Base-by-base conservation (phyloP, 306 rosid species). In the Dryas alaskensis region DNA sequence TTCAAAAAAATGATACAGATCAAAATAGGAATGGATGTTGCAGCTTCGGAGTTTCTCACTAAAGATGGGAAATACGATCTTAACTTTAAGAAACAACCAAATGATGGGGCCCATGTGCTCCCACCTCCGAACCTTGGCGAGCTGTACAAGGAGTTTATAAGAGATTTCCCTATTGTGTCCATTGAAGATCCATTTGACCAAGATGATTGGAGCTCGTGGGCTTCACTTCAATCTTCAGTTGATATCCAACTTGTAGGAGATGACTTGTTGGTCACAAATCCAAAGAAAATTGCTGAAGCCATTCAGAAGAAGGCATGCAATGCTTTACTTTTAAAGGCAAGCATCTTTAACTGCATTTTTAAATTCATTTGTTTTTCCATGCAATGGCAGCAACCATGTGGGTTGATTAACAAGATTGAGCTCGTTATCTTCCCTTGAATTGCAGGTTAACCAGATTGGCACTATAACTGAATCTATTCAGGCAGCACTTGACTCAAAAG, bases 1-100 rank as follows among this genome's bases (percentile, higher is more conserved):
- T 58, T 44, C 9, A 51, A 66, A 44, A 57, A n/a, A 63, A 69
- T 46, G 74, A 45, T 84, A 84, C 90, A 95, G 98, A 95, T 95
- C 81, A 95, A 95, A 85, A 95, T 95, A 13, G 99, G 99, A 67
- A 95, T 95, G 99, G 99, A 95, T 83, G 99, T 95, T 79, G 99
- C 99, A 0, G 99, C 99, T 57, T 95, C 99, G 0, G 99, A 94
- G 78, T 92, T 95, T 83, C 84, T 88, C 82, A 90, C 92, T 4
- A 90, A 90, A 86, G 96, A 92, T 64, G 88, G 84, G 75, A 87
- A 72, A 64, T 94, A 94, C 71, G 99, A 94, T 77, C 86, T 94
- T 48, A 80, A 94, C 86, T 94, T 92, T 79, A 94, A 94, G 92
- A 94, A 88, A 76, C 92, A 88, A 83, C 96, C 96, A 58, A 94